phyloP scores from a whole-genome alignment of 768 basidiomycete species.

The Rhodotorula kratochvilovae region DNA sequence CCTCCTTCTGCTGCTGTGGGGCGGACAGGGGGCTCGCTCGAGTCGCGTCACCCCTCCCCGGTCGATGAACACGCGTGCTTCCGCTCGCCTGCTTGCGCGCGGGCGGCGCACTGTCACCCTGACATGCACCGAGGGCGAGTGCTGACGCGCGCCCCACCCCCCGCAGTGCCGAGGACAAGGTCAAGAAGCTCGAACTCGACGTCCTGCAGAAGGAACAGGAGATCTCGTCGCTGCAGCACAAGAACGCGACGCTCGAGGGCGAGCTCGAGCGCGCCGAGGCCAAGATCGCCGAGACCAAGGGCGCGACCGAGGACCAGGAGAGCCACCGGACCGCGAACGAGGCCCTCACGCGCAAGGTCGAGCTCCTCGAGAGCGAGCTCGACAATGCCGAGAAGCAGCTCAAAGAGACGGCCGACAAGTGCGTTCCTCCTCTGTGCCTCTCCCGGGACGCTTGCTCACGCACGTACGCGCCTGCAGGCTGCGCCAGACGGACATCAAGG shows the following conservation, averaged over 20 bases:
- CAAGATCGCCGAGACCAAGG: constrained; percentile 64
- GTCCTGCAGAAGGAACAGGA: constrained; percentile 80
- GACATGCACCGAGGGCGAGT: not conserved
- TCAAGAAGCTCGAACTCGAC: constrained; percentile 46
- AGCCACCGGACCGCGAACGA: constrained; percentile 67
- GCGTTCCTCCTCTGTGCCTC: constrained; percentile 47
- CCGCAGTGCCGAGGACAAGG: constrained; percentile 56
- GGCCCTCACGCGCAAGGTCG: constrained; percentile 71
- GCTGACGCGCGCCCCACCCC: not conserved
- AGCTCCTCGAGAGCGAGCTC: constrained; percentile 64
- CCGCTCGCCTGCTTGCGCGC: no score
- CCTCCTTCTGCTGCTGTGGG: not conserved
- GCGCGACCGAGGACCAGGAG: constrained; percentile 63
- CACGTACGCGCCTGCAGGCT: constrained; percentile 56
- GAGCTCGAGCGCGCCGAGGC: constrained; percentile 68
- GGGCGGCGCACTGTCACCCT: no score
- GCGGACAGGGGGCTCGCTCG: not conserved
- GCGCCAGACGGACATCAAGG: constrained; percentile 94
- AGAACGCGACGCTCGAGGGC: constrained; percentile 60
- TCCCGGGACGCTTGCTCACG: not conserved
- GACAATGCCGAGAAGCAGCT: constrained; percentile 92
- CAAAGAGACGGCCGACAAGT: constrained; percentile 97
- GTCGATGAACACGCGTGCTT: not conserved
- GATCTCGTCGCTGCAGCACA: constrained; percentile 71
- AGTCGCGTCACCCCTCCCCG: not conserved